A percentile compares a stretch with the other conserved stretches of the same genome.
Evolutionary conservation across 805 yeast genomes (phyloP).

Genomic region (Jamesozyma spencerorum): DNA sequence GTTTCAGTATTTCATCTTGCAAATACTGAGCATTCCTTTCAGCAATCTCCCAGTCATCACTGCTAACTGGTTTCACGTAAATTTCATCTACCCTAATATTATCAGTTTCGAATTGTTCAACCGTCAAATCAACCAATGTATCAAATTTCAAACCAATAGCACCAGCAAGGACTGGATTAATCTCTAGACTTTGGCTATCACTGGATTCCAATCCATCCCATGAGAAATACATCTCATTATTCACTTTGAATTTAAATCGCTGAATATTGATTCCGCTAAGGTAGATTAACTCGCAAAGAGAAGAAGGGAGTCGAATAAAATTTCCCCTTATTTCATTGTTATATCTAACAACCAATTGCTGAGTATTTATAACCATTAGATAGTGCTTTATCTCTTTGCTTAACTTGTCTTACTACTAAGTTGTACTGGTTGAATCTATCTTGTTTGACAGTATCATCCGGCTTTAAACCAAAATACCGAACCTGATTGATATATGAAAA

Average conservation of each 20-base stretch:
- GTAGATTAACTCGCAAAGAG: constrained; percentile 5
- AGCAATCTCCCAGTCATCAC: constrained; percentile 84
- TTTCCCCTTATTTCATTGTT: constrained; percentile 22
- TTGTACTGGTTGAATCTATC: no score
- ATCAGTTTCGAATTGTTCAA: constrained; percentile 11
- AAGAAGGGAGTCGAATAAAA: constrained; percentile 22
- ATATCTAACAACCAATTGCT: background rate
- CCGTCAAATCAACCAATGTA: constrained; percentile 6
- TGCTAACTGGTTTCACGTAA: constrained; percentile 65
- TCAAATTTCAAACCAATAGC: background rate
- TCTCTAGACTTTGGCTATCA: constrained; percentile 13
- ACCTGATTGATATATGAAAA: no score
- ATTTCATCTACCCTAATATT: constrained; percentile 41
- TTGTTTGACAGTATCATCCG: no score
- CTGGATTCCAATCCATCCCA: constrained; percentile 13
- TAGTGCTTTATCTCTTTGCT: background rate
- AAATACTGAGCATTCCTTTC: constrained; percentile 71
- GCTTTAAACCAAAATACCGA: no score
- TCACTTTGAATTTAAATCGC: constrained; percentile 5
- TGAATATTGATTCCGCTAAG: constrained; percentile 5
- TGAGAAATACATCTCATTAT: constrained; percentile 3
- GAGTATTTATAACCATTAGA: background rate
- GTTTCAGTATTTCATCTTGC: constrained; percentile 67
- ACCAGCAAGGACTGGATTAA: constrained; percentile 20
- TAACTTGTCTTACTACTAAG: no score